Evolutionary conservation across 2,329 filamentous ascomycete genomes (phyloP), one percentile per base, ranked within the genome.

Genomic region (Leptoxyphium fumago): DNA sequence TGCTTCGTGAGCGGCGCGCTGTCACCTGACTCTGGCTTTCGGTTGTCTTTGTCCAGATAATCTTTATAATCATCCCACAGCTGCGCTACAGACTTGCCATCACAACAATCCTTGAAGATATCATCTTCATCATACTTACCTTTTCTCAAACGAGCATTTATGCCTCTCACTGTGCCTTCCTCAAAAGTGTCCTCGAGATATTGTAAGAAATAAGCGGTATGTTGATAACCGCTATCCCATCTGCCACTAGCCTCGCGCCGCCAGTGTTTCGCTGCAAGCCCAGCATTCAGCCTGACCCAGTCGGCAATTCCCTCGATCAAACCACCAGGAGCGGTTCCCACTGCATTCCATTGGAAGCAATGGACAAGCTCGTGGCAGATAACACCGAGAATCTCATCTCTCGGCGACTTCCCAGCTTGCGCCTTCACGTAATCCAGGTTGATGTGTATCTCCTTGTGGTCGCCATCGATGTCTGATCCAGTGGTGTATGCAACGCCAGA

Each of bases 371-470:
- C 89, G 60, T 96, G 89, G 1, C 83, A 82, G 15, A 96, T 63
- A 1, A 96, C 87, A 36, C 91, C 91, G 14, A 75, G 66, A 46
- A 95, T 77, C 65, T 96, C 60, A 6, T 54, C 43, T 11, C 61
- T 52, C 4, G 52, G 48, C 10, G 39, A 42, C 15, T 58, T 55
- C 0, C 71, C 45, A 1, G 68, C 56, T 10, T 50, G 41, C 2
- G 61, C 56, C 18, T 28, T 40, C 52, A 94, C 78, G 67, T 95
- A 94, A 40, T 72, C 66, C 1, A 89, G 75, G 13, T 78, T 87
- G 62, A 96, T 73, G 64, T 95, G 86, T 49, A 95, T 91, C 61
- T 94, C 87, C 59, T 95, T 95, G 69, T 94, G 86, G 57, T 91
- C 83, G 48, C 71, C 53, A 63, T 94, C 88, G 10, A 93, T 72